A percentile compares a stretch with the other conserved stretches of the same genome.
These are phyloP conservation scores for Penicillium turbatum DNA, from an alignment of 495 filamentous ascomycete species.

Conservation along the genomic window DNA sequence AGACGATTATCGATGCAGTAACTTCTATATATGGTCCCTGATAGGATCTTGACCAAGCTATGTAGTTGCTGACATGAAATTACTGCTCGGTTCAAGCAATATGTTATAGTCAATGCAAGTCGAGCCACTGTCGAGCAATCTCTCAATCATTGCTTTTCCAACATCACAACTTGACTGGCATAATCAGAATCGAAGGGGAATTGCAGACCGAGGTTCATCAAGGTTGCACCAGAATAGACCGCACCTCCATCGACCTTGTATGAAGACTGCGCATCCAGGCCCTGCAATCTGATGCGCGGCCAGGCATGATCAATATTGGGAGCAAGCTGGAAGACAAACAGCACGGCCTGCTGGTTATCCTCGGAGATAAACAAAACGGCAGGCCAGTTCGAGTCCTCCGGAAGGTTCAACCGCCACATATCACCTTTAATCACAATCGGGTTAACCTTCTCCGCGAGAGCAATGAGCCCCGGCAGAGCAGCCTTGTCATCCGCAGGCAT, in stretches of 20 bases:
- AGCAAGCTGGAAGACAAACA: conserved; percentile 47
- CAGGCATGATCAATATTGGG: conserved; percentile 38
- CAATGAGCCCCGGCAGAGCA: conserved; percentile 43
- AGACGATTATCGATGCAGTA: no score
- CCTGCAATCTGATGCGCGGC: conserved; percentile 40
- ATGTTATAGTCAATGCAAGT: no score
- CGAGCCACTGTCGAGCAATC: no score
- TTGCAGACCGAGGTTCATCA: conserved; percentile 47
- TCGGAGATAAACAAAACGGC: conserved; percentile 48
- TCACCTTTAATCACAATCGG: conserved; percentile 48
- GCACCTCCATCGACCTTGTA: conserved; percentile 37
- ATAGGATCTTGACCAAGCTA: no score
- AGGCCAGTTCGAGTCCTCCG: conserved; percentile 53
- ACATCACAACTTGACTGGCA: conserved; percentile 36
- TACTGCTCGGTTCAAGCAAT: no score
- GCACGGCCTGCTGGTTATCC: conserved; percentile 33
- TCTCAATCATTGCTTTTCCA: conserved; percentile 29
- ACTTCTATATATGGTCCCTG: no score
- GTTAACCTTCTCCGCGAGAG: conserved; percentile 45
- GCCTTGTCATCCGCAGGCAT: conserved; percentile 40
- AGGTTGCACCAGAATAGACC: conserved; percentile 37
- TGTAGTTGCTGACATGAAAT: no score
- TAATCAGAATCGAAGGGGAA: conserved; percentile 34
- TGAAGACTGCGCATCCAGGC: conserved; percentile 37
- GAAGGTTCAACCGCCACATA: conserved; percentile 48